phyloP scores from a whole-genome alignment of 2,329 filamentous ascomycete genomes.

The Sporothrix phasma region DNA sequence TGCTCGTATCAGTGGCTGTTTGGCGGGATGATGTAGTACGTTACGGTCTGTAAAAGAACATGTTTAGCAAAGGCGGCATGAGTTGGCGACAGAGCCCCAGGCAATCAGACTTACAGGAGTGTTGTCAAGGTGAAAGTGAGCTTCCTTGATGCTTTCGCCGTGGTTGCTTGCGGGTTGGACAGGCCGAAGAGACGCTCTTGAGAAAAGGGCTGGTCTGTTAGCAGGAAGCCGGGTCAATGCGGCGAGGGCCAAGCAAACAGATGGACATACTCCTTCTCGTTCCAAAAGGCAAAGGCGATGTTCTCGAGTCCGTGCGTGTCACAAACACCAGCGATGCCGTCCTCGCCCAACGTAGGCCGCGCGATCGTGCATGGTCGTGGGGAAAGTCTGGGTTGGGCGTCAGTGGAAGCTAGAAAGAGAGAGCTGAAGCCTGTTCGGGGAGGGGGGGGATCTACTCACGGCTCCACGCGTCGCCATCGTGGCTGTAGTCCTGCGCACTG shows the following conservation, averaged over 20 bases:
- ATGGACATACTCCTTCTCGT: constrained; percentile 72
- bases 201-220: constrained; percentile 64
- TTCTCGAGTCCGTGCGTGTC: constrained; percentile 88
- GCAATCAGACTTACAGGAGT: constrained; percentile 50
- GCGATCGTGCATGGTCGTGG: constrained; percentile 80
- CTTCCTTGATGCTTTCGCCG: constrained; percentile 93
- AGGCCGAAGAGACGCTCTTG: constrained; percentile 88
- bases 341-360: constrained; percentile 90
- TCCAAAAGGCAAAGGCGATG: constrained; percentile 95
- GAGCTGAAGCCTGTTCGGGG: neutral
- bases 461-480: constrained; percentile 90
- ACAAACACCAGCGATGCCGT: constrained; percentile 88
- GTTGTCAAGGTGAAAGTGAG: constrained; percentile 93
- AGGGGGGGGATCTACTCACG: constrained; percentile 48
- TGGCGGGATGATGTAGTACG: constrained; percentile 15
- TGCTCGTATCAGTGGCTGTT: neutral
- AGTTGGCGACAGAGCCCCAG: constrained; percentile 29
- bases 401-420: constrained; percentile 5
- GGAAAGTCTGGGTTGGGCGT: constrained; percentile 63
- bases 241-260: neutral
- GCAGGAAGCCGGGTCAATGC: constrained; percentile 18
- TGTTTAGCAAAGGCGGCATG: constrained; percentile 21
- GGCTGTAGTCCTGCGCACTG: constrained; percentile 64
- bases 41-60: constrained; percentile 34
- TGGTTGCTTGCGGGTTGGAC: constrained; percentile 94